Percentiles rank a stretch among this genome's conserved stretches.
These are phyloP conservation scores for Lithocarpus polystachyus DNA, from an alignment of 306 rosid species.

Conservation along the genomic window DNA sequence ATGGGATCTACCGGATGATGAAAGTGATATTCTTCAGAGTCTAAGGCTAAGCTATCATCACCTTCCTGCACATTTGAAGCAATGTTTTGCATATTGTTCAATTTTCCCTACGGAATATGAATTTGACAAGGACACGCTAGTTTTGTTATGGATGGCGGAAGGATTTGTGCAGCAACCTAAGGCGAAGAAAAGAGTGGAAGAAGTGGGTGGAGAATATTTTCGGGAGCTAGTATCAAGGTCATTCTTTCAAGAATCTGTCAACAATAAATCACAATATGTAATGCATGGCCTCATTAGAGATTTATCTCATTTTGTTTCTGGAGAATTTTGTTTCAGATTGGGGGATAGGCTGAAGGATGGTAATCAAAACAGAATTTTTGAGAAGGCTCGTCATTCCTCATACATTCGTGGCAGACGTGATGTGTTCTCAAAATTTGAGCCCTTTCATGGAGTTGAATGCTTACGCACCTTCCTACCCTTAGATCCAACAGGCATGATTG, in stretches of 20 bases:
- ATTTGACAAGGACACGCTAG: conserved; percentile 29
- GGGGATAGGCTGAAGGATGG: conserved; percentile 3
- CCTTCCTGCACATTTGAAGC: conserved; percentile 38
- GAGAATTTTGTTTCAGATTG: conserved; percentile 31
- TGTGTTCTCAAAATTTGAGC: conserved; percentile 21
- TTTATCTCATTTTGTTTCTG: conserved; percentile 29
- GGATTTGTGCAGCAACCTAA: conserved; percentile 34
- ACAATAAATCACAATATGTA: neutral
- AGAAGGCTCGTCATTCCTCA: conserved; percentile 34
- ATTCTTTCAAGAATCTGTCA: conserved; percentile 16
- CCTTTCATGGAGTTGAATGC: conserved; percentile 12
- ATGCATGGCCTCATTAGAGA: conserved; percentile 30
- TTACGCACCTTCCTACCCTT: conserved; percentile 35
- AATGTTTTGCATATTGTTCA: conserved; percentile 28
- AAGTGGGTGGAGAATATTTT: conserved; percentile 33
- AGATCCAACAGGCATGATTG: conserved; percentile 28
- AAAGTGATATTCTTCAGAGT: conserved; percentile 34
- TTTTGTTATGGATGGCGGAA: conserved; percentile 37
- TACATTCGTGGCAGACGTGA: conserved; percentile 28
- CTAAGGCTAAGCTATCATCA: conserved; percentile 24
- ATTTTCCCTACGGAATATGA: conserved; percentile 20
- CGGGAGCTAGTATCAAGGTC: conserved; percentile 34
- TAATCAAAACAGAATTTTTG: conserved; percentile 9
- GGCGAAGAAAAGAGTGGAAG: conserved; percentile 19
- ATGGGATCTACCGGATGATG: conserved; percentile 42